Evolutionary conservation across 495 filamentous ascomycete species (phyloP).

Genomic region (Penicillium bialowiezense): DNA sequence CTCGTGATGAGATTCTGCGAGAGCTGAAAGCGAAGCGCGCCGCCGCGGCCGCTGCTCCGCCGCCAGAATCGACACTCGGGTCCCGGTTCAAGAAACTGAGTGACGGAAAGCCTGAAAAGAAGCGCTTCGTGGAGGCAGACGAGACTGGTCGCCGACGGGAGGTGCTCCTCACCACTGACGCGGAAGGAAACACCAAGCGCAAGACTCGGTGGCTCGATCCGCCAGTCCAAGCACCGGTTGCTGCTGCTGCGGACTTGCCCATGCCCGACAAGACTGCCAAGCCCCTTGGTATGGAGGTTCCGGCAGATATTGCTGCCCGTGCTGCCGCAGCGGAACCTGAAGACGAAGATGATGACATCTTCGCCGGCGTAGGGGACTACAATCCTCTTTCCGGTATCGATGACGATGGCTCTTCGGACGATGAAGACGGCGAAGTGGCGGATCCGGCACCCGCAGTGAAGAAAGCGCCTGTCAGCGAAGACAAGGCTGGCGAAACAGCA

Average conservation of each 20-base stretch:
- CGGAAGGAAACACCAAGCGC: slow-evolving; percentile 81
- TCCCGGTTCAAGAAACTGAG: slow-evolving; percentile 81
- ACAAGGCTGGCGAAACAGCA: slow-evolving; percentile 10
- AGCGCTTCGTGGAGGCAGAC: slow-evolving; percentile 72
- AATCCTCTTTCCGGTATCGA: slow-evolving; percentile 77
- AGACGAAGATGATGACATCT: slow-evolving; percentile 69
- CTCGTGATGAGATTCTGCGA: slow-evolving; percentile 77
- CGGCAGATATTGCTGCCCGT: slow-evolving; percentile 47
- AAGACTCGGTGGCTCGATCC: slow-evolving; percentile 61
- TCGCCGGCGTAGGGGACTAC: slow-evolving; percentile 86
- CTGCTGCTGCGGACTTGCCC: slow-evolving; percentile 42
- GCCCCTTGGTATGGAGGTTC: slow-evolving; percentile 77
- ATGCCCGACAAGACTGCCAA: slow-evolving; percentile 63
- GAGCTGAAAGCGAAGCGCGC: slow-evolving; percentile 73
- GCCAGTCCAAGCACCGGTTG: slow-evolving; percentile 38
- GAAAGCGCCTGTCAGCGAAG: slow-evolving; percentile 17
- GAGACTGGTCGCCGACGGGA: slow-evolving; percentile 65
- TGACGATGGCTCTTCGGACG: slow-evolving; percentile 47
- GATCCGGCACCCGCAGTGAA: slow-evolving; percentile 10
- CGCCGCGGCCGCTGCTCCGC: slow-evolving; percentile 54
- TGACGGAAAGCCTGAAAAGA: slow-evolving; percentile 52
- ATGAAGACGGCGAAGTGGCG: slow-evolving; percentile 42
- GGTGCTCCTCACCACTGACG: slow-evolving; percentile 80
- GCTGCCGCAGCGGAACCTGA: slow-evolving; percentile 36
- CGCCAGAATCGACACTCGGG: slow-evolving; percentile 57